Conservation (phyloP, 768 basidiomycete species). For the Tricholoma terreum region DNA sequence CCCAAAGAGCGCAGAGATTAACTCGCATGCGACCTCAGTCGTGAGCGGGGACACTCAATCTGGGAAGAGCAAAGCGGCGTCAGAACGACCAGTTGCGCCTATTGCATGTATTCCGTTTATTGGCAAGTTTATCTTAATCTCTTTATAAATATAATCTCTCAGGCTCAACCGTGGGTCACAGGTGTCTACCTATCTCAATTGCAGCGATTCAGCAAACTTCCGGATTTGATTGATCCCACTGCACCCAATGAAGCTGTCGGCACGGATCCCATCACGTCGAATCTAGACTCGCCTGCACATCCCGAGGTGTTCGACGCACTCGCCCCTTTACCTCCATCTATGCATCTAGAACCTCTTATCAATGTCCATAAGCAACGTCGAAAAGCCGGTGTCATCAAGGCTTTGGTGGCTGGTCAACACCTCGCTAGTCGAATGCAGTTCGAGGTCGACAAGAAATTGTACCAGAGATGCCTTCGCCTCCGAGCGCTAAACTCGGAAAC, state of each 20-base stretch:
- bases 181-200: slow-evolving; percentile 79
- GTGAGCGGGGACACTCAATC: slow-evolving; percentile 42
- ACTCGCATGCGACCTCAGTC: slow-evolving; percentile 52
- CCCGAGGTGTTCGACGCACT: slow-evolving; percentile 79
- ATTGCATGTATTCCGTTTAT: slow-evolving; percentile 80
- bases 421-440: slow-evolving; percentile 71
- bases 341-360: slow-evolving; percentile 81
- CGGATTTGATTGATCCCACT: slow-evolving; percentile 82
- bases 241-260: slow-evolving; percentile 67
- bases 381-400: slow-evolving; percentile 78
- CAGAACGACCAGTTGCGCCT: slow-evolving; percentile 36
- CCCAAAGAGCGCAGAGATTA: slow-evolving; percentile 55
- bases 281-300: slow-evolving; percentile 66
- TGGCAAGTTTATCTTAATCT: slow-evolving; percentile 41
- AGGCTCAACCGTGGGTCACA: slow-evolving; percentile 22
- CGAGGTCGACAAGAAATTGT: slow-evolving; percentile 69
- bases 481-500: slow-evolving; percentile 58
- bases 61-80: slow-evolving; percentile 36
- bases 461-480: slow-evolving; percentile 70
- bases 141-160: background rate
- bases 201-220: slow-evolving; percentile 59
- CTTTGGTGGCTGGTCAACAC: slow-evolving; percentile 79
- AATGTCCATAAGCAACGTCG: slow-evolving; percentile 87
- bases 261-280: slow-evolving; percentile 58
- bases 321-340: slow-evolving; percentile 66